Evolutionary conservation across 305 asterid species (phyloP), one percentile per base, ranked within the genome.

Genomic region (Withania somnifera): DNA sequence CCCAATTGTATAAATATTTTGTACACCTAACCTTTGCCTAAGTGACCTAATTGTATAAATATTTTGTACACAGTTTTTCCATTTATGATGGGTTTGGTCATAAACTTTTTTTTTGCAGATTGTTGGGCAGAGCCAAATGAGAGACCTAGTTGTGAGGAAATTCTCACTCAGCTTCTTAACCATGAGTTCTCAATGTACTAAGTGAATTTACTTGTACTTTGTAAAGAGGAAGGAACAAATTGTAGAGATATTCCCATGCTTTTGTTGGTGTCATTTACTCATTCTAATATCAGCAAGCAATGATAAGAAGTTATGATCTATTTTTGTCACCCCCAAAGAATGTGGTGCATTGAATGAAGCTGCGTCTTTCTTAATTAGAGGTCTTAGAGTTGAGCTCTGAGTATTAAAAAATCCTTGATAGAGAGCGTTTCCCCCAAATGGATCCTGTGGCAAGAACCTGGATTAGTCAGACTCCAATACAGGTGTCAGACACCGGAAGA

Each of bases 111-210:
- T 10, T 38, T 60, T 87, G 87, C 95, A 97, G 99, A 97, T 78
- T 97, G 99, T 71, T 97, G 99, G 99, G 93, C 93, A 7, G 98
- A 93, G 87, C 91, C 98, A 67, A 86, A 93, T 19, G 91, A 91
- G 81, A 93, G 99, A 79, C 99, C 99, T 54, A 91, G 89, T 84
- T 97, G 99, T 53, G 97, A 95, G 88, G 96, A 93, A 53, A 95
- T 97, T 86, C 94, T 94, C 30, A 82, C 86, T 7, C 98, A 98
- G 53, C 87, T 97, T 84, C 88, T 91, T 26, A 97, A 94, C 86
- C 93, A 98, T 82, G 99, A 97, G 86, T 89, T 90, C 82, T 90
- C 97, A 53, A 91, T 93, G 57, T 89, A 97, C 90, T 96, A 85
- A 89, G 63, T 84, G 85, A 85, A 32, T 51, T 75, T 57, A 60